Evolutionary conservation across 2,329 filamentous ascomycete species (phyloP).

Genomic region (Ilyonectria robusta): DNA sequence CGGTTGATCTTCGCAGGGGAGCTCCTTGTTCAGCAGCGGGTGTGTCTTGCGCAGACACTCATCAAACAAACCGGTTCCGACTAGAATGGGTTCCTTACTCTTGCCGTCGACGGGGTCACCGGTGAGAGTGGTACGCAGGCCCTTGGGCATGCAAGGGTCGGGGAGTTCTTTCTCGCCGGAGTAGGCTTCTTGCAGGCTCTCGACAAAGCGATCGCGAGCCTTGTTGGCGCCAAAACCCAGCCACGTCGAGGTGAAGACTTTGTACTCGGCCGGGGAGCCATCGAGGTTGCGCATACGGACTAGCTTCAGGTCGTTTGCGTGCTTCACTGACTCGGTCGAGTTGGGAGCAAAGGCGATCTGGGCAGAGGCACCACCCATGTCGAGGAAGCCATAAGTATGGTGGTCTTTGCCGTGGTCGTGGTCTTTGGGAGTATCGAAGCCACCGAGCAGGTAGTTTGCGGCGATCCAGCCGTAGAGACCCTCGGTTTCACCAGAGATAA

Average conservation of each 20-base stretch:
- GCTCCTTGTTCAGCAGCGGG: slow-evolving; percentile 90
- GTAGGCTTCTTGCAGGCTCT: slow-evolving; percentile 78
- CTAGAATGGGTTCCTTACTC: slow-evolving; percentile 66
- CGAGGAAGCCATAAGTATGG: slow-evolving; percentile 95
- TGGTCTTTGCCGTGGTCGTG: slow-evolving; percentile 89
- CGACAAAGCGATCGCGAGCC: slow-evolving; percentile 87
- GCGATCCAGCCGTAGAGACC: slow-evolving; percentile 98
- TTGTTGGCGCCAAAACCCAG: slow-evolving; percentile 97
- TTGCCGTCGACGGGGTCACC: slow-evolving; percentile 68
- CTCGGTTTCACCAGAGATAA: slow-evolving; percentile 96
- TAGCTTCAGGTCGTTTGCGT: slow-evolving; percentile 89
- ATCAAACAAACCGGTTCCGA: slow-evolving; percentile 90
- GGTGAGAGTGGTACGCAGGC: slow-evolving; percentile 80
- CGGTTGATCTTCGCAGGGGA: slow-evolving; percentile 84
- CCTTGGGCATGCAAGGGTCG: slow-evolving; percentile 90
- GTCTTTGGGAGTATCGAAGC: slow-evolving; percentile 82
- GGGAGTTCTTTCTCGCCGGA: slow-evolving; percentile 77
- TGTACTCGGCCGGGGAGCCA: slow-evolving; percentile 83
- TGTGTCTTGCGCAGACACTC: slow-evolving; percentile 87
- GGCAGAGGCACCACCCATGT: slow-evolving; percentile 98
- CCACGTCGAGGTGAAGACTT: slow-evolving; percentile 96
- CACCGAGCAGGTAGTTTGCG: slow-evolving; percentile 93
- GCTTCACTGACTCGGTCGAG: slow-evolving; percentile 87
- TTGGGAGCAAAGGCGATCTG: slow-evolving; percentile 99
- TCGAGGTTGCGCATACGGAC: slow-evolving; percentile 87